phyloP scores from a whole-genome alignment of 805 yeast genomes.

The Schizosaccharomyces cryophilus region DNA sequence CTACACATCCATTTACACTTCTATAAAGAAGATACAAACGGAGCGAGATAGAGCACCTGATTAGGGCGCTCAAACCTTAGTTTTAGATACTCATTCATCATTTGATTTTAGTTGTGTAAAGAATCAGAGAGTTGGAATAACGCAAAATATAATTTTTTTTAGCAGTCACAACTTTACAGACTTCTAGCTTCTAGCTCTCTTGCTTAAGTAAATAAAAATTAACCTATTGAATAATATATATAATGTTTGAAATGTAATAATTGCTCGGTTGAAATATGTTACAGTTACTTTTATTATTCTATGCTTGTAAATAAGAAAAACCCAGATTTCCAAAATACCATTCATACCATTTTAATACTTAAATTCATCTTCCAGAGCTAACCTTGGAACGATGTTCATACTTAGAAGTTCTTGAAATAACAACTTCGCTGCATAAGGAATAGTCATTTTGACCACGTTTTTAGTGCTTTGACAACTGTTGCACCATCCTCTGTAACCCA shows the following conservation, averaged over 20 bases:
- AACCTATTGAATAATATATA: no score
- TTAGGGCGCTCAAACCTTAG: neutral
- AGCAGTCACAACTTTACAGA: neutral
- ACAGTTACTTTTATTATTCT: no score
- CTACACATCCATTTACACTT: neutral
- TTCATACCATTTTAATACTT: neutral
- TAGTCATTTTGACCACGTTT: slow-evolving; percentile 70
- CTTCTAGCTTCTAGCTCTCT: no score
- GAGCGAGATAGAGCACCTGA: neutral
- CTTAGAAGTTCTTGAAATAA: slow-evolving; percentile 89
- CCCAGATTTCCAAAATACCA: no score
- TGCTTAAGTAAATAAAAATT: no score
- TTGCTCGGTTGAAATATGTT: no score
- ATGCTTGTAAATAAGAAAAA: no score
- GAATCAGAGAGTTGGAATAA: neutral
- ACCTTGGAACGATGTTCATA: slow-evolving; percentile 96
- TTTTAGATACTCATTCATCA: neutral
- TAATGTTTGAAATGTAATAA: no score
- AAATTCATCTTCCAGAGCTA: slow-evolving; percentile 46
- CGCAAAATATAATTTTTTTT: neutral
- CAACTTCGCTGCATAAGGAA: slow-evolving; percentile 95
- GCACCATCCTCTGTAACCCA: slow-evolving; percentile 97
- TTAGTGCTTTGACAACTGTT: slow-evolving; percentile 84
- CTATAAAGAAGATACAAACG: neutral
- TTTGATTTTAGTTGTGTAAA: neutral